A percentile compares a stretch with the other conserved stretches of the same genome.
These are phyloP conservation scores for Ilex paraguariensis DNA, from an alignment of 305 asterid genomes.

Conservation along the genomic window DNA sequence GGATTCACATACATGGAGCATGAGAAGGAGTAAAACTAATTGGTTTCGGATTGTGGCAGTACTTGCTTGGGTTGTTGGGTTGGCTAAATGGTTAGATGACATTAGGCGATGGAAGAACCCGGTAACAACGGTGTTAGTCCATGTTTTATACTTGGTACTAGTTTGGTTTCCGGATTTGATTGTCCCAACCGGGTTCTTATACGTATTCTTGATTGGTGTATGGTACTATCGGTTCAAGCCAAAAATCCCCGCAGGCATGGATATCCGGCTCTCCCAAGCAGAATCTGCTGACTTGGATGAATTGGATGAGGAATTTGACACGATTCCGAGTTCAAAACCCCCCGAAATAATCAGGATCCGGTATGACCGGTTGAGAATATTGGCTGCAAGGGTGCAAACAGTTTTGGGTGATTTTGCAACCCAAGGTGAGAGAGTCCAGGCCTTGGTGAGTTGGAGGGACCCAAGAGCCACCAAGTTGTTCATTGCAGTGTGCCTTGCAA, in stretches of 20 bases:
- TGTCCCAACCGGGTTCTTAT: constrained; percentile 77
- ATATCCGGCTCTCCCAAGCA: constrained; percentile 60
- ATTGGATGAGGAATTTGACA: constrained; percentile 83
- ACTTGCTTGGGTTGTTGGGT: constrained; percentile 78
- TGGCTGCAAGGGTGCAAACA: constrained; percentile 88
- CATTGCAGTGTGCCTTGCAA: constrained; percentile 63
- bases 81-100: constrained; percentile 81
- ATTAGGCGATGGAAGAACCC: constrained; percentile 84
- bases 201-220: constrained; percentile 62
- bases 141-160: constrained; percentile 63
- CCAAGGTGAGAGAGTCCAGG: constrained; percentile 88
- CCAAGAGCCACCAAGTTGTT: constrained; percentile 88
- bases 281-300: constrained; percentile 76
- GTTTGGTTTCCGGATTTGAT: constrained; percentile 93
- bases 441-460: constrained; percentile 94
- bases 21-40: constrained; percentile 85
- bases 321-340: constrained; percentile 87
- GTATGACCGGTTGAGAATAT: constrained; percentile 69
- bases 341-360: constrained; percentile 61
- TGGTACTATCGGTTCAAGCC: constrained; percentile 88
- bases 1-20: constrained; percentile 87
- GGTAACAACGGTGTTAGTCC: constrained; percentile 68
- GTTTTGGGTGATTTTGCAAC: constrained; percentile 94
- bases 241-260: constrained; percentile 83
- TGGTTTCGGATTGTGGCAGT: constrained; percentile 89